Base-by-base conservation (phyloP, 805 yeast genomes). In the Candida chilensis region DNA sequence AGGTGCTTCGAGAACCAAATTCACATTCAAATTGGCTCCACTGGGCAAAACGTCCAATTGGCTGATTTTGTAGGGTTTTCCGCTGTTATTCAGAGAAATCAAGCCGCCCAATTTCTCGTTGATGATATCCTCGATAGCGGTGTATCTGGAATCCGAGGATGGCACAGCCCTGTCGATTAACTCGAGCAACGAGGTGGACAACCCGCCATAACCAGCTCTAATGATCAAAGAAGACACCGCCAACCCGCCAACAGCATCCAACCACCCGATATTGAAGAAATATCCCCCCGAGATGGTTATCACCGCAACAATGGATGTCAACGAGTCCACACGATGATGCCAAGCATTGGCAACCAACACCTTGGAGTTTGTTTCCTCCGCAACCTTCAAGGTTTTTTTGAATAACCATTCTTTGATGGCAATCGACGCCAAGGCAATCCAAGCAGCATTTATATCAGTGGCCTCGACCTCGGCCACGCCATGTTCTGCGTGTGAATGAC, bases 281-380 rank as follows among this genome's bases (percentile, higher is more conserved):
- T 82, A 78, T 20, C 96, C 94, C 2, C 88, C 78, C 0, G 94
- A 71, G 30, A 92, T 92, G 1, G 97, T 87, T 4, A 77, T 70
- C 14, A 90, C 67, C 0, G 97, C 96, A 5, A 90, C 97, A 15
- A 81, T 65, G 0, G 96, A 85, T 1, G 97, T 94, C 42, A 92
- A 52, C 1, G 95, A 81, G 49, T 92, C 98, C 8, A 90, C 92
- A 38, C 98, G 69, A 50, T 92, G 98, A 52, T 92, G 98, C 97
- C 98, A 92, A 3, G 98, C 98, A 48, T 92, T 92, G 4, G 98
- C 98, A 29, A 85, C 76, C 28, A 92, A 65, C 3, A 92, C 97
- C 38, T 86, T 85, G 1, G 96, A 86, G 47, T 84, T 82, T 17
- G 85, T 71, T 37, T 70, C 62, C 29, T 65, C 63, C 1, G 96